Evolutionary conservation across 1,139 yeast species (phyloP).

Genomic region (Kodamaea fungicola): DNA sequence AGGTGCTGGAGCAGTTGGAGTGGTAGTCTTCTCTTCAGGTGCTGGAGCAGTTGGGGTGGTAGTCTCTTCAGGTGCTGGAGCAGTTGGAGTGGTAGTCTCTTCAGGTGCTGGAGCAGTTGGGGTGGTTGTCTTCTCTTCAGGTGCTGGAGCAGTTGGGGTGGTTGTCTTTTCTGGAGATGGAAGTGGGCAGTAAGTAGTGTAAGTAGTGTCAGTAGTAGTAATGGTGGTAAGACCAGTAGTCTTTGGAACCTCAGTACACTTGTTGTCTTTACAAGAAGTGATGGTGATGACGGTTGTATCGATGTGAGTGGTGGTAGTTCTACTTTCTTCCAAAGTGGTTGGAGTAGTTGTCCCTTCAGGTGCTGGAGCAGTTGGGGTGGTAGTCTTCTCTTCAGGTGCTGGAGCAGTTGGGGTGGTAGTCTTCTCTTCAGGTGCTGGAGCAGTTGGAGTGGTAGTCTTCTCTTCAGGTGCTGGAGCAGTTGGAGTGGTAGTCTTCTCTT

Average conservation of each 20-base stretch:
- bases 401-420: conserved; percentile 5
- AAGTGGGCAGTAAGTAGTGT: conserved; percentile 1
- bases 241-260: conserved; percentile 31
- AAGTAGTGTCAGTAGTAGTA: conserved; percentile 1
- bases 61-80: conserved; percentile 7
- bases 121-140: conserved; percentile 7
- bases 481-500: not conserved
- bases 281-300: conserved; percentile 30
- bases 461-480: conserved; percentile 6
- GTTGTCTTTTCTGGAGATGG: conserved; percentile 8
- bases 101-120: too few relatives aligned
- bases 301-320: conserved; percentile 1
- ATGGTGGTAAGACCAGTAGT: conserved; percentile 33
- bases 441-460: conserved; percentile 6
- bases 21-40: conserved; percentile 2
- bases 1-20: too few relatives aligned
- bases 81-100: conserved; percentile 12
- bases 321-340: too few relatives aligned
- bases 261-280: conserved; percentile 42
- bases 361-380: not conserved
- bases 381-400: conserved; percentile 1
- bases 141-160: conserved; percentile 9
- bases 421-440: conserved; percentile 2
- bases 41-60: conserved; percentile 7
- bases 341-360: not conserved